A percentile compares a stretch with the other conserved stretches of the same genome.
phyloP scores from a whole-genome alignment of 2,329 filamentous ascomycete genomes.

The Stemphylium lycopersici region DNA sequence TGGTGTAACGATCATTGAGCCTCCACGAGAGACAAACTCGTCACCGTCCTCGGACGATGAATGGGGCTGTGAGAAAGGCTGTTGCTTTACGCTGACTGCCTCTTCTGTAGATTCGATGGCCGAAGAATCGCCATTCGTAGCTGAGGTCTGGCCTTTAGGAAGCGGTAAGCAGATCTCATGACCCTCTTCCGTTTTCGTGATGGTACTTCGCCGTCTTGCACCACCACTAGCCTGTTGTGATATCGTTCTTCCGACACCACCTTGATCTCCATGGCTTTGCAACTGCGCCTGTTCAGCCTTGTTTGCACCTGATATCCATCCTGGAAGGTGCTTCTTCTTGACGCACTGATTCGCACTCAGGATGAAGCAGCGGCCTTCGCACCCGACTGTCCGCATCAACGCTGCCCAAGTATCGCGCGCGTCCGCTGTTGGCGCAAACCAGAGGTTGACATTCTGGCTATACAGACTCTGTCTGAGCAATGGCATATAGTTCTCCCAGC shows the following conservation, averaged over 20 bases:
- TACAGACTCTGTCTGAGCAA: constrained; percentile 83
- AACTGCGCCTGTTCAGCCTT: constrained; percentile 6
- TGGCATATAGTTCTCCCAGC: constrained; percentile 98
- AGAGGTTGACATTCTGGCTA: constrained; percentile 88
- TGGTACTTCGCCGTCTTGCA: constrained; percentile 48
- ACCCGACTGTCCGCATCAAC: constrained; percentile 80
- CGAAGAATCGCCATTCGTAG: constrained; percentile 24
- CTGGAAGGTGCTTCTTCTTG: constrained; percentile 62
- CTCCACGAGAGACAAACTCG: constrained; percentile 72
- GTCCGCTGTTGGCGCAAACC: constrained; percentile 89
- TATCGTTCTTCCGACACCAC: constrained; percentile 5
- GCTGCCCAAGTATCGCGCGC: constrained; percentile 79
- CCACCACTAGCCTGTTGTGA: constrained; percentile 11
- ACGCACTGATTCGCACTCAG: constrained; percentile 85
- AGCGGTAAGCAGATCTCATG: constrained; percentile 57
- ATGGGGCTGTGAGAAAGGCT: constrained; percentile 10
- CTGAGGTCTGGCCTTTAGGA: constrained; percentile 14
- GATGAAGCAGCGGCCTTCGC: constrained; percentile 85
- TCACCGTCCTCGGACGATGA: constrained; percentile 34
- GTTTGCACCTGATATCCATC: constrained; percentile 57
- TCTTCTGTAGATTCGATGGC: constrained; percentile 34
- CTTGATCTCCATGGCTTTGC: constrained; percentile 1
- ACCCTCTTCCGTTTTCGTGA: constrained; percentile 48
- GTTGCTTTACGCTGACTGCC: constrained; percentile 22
- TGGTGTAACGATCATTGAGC: constrained; percentile 81